Evolutionary conservation across 768 basidiomycete genomes (phyloP).

Genomic region (Tylopilus sp.): DNA sequence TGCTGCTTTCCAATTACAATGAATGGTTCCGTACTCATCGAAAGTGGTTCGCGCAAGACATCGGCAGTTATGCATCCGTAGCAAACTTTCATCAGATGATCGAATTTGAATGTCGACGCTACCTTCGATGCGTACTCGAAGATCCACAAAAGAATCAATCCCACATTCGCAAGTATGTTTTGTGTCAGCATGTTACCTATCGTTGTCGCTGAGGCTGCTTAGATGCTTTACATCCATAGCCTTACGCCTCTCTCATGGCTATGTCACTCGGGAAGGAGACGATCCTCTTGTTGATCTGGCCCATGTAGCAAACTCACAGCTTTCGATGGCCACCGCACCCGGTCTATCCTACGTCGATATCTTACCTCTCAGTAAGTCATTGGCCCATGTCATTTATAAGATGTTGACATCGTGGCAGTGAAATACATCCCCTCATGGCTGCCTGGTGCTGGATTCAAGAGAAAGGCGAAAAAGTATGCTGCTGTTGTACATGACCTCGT

Average conservation of each 20-base stretch:
- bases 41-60: too few relatives aligned
- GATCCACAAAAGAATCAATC: not conserved
- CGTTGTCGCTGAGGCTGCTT: not conserved
- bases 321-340: constrained; percentile 10
- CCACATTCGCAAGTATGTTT: constrained; percentile 16
- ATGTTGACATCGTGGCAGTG: constrained; percentile 14
- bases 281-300: constrained; percentile 36
- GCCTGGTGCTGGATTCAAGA: constrained; percentile 21
- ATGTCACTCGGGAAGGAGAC: constrained; percentile 32
- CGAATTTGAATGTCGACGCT: not conserved
- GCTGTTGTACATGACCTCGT: constrained; percentile 2
- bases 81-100: too few relatives aligned
- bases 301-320: constrained; percentile 23
- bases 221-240: constrained; percentile 20
- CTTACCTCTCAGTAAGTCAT: constrained; percentile 9
- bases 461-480: constrained; percentile 8
- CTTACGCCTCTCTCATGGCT: constrained; percentile 39
- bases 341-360: constrained; percentile 17
- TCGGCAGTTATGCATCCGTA: too few relatives aligned
- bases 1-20: too few relatives aligned
- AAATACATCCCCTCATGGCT: constrained; percentile 16
- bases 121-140: constrained; percentile 6
- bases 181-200: too few relatives aligned
- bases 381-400: not conserved
- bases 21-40: too few relatives aligned